phyloP scores from a whole-genome alignment of 2,329 filamentous ascomycete species.

The Colletotrichum sp. region DNA sequence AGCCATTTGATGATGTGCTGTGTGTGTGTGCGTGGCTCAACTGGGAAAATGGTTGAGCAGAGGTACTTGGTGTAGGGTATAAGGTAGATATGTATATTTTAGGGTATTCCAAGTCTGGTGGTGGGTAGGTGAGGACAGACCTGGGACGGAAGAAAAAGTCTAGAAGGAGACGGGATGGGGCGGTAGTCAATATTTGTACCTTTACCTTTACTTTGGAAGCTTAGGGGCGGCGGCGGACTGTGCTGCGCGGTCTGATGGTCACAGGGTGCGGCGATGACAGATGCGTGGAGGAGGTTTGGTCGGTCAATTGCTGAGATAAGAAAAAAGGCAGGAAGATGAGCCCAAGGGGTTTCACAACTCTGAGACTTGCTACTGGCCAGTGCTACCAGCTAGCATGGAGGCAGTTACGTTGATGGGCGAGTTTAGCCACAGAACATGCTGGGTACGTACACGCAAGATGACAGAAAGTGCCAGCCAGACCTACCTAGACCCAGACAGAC shows the following conservation, averaged over 20 bases:
- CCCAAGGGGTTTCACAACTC: constrained; percentile 4
- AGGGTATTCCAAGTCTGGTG: not conserved
- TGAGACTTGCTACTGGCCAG: constrained; percentile 13
- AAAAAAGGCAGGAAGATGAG: constrained; percentile 4
- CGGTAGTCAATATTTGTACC: constrained; percentile 14
- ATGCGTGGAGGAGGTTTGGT: constrained; percentile 5
- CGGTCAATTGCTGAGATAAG: constrained; percentile 18
- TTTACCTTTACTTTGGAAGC: not conserved
- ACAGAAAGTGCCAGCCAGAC: not conserved
- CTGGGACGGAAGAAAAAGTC: constrained; percentile 7
- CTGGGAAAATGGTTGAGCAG: not conserved
- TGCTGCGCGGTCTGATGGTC: constrained; percentile 17
- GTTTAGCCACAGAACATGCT: not conserved
- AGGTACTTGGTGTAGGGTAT: not conserved
- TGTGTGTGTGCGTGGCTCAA: not conserved
- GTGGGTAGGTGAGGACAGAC: constrained; percentile 15
- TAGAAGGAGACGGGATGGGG: constrained; percentile 17
- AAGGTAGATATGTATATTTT: constrained; percentile 4
- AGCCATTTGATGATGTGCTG: constrained; percentile 31
- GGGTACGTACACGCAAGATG: not conserved
- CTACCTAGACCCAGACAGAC: not conserved
- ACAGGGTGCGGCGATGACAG: constrained; percentile 21
- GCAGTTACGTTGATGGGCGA: not conserved
- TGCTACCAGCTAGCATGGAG: not conserved
- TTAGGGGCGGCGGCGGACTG: constrained; percentile 2